Evolutionary conservation across 108 stramenopile species (phyloP).

Genomic region (Nitzschia palea): DNA sequence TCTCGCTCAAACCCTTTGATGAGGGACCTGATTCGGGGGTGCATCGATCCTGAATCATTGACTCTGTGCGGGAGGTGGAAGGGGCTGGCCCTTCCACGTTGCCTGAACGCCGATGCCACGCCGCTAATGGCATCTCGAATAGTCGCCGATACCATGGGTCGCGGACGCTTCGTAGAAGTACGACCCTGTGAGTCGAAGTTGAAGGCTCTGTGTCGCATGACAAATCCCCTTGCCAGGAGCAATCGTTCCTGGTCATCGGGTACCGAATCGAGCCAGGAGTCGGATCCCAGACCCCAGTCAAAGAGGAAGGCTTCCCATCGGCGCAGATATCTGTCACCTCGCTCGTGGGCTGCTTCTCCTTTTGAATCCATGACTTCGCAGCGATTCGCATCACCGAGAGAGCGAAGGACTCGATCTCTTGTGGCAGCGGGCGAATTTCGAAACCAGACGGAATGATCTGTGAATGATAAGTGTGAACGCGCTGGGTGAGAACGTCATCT

Average conservation of each 20-base stretch:
- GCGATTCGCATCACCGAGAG: not conserved
- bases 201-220: not conserved
- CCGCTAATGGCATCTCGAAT: not conserved
- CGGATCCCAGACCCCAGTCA: not conserved
- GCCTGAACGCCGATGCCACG: not conserved
- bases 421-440: not conserved
- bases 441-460: not conserved
- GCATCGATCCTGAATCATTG: too few species aligned
- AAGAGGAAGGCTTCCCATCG: not conserved
- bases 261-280: not conserved
- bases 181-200: not conserved
- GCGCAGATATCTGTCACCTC: not conserved
- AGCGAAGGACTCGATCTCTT: not conserved
- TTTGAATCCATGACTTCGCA: not conserved
- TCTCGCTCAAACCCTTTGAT: not conserved
- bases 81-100: not conserved
- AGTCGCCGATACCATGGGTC: not conserved
- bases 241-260: not conserved
- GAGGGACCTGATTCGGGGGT: not conserved
- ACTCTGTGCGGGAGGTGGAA: not conserved
- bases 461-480: not conserved
- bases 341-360: not conserved
- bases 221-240: not conserved
- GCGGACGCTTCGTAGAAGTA: not conserved
- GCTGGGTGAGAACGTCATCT: not conserved